phyloP scores from a whole-genome alignment of 163 green algal genomes.

The Trebouxiophyceae sp. region DNA sequence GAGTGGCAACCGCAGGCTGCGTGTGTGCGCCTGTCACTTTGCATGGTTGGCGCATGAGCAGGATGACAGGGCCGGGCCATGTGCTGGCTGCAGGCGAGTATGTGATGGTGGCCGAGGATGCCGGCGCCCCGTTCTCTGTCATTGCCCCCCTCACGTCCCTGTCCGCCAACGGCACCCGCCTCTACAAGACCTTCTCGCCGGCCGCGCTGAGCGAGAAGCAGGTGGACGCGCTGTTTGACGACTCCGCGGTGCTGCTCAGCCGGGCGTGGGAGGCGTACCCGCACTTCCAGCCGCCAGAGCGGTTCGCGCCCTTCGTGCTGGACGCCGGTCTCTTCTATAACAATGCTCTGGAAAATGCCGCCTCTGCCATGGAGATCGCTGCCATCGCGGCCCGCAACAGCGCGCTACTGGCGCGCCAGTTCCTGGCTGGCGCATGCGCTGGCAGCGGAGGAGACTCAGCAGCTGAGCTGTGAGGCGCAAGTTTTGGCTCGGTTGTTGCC shows the following conservation, averaged over 20 bases:
- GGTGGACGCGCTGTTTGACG: slow-evolving; percentile 22
- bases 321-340: slow-evolving; percentile 36
- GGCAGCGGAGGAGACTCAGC: too few species aligned
- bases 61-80: too few species aligned
- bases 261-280: slow-evolving; percentile 6
- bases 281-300: slow-evolving; percentile 53
- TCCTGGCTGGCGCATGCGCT: too few species aligned
- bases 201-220: slow-evolving; percentile 6
- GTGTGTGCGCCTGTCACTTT: background rate
- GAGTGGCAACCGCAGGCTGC: background rate
- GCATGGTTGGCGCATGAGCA: too few species aligned
- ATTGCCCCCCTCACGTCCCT: slow-evolving; percentile 13
- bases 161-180: background rate
- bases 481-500: too few species aligned
- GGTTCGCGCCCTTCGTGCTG: slow-evolving; percentile 59
- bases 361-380: slow-evolving; percentile 63
- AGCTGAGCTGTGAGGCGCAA: too few species aligned
- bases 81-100: slow-evolving; percentile 14
- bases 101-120: slow-evolving; percentile 30
- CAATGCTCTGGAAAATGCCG: slow-evolving; percentile 58
- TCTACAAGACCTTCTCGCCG: slow-evolving; percentile 40
- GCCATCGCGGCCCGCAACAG: slow-evolving; percentile 43
- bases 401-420: slow-evolving; percentile 32
- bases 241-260: background rate
- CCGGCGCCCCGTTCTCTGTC: slow-evolving; percentile 22